Base-by-base conservation (phyloP, 805 yeast genomes). In the Isabelozyma heimii region DNA sequence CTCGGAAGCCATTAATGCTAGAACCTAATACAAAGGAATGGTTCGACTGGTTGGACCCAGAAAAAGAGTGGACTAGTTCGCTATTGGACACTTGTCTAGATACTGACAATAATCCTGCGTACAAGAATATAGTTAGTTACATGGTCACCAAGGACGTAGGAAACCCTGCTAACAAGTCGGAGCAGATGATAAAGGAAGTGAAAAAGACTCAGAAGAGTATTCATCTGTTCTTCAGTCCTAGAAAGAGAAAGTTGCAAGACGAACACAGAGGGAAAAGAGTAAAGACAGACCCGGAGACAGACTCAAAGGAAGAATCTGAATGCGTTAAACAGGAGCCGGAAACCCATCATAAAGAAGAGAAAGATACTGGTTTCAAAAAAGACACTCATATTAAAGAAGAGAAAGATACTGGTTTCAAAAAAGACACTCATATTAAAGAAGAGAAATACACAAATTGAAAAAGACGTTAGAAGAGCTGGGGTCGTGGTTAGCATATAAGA, bases 1-100 rank as follows among this genome's bases (percentile, higher is more conserved):
- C 70, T 1, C 72, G 97, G 24, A 89, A 89, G 82, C 97, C 97
- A 0, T 72, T 87, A 1, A 76, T 89, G 12, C 48, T 90, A 5
- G 75, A 71, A 27, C 88, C 89, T 0, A 83, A 80, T 0, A 66
- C 83, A 0, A 55, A 69, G n/a, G 79, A 76, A 39, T 83, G 91
- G 80, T 61, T 75, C 4, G 57, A 61, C 3, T 91, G 97, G 97
- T 64, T 90, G 35, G 70, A 79, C 46, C 76, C 81, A 0, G 49
- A 53, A 0, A 48, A 53, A 0, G 61, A 63, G 13, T 77, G 83
- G 78, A 57, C 63, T 48, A 65, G 65, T 2, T 63, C 69, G 1
- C 52, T 83, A 16, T 47, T 70, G 17, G 72, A 72, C 1, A 57
- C 64, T 1, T 57, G 75, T 10, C 63, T 87, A 45, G 67, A 73